Evolutionary conservation across 768 basidiomycete species (phyloP), one percentile per base, ranked within the genome.

Genomic region (Mycena sanguinolenta): DNA sequence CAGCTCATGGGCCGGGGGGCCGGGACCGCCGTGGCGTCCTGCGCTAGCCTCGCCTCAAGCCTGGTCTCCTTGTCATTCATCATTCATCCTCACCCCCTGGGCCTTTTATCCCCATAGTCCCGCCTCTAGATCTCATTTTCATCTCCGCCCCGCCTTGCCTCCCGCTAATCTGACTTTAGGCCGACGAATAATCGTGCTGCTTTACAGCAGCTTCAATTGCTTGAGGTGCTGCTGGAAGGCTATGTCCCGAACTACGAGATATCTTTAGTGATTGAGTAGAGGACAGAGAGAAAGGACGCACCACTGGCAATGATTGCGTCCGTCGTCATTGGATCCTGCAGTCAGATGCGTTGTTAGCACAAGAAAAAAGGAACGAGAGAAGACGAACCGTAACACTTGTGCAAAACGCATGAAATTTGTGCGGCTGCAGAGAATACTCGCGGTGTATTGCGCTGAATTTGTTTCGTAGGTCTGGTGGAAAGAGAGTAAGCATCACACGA

Each of bases 381-480:
- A 34, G 32, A 74, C 86, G 25, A 73, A 90, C 90, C 46, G 92
- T 94, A 34, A 94, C 91, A 42, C 91, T 91, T 23, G 92, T 94
- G 73, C 89, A 91, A 76, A 92, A 94, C 16, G 90, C 89, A 73
- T 94, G 93, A 74, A 93, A 94, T 75, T 92, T 92, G 58, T 92
- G 85, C 58, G 92, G 92, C 42, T 84, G 85, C 1, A 91, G 92
- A 4, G 92, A 93, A 75, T 91, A 90, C 77, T 93, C 92, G 71
- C 92, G 82, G 74, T 93, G 92, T 27, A 94, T 93, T 16, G 91
- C 92, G 71, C 85, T 88, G 74, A 93, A 93, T 77, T 92, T 92
- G 77, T 88, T 84, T 57, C 87, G 84, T 71, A 92, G 87, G 78
- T 92, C 91, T 92, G 55, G n/a, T 49, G 27, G 14, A 10, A 10